A percentile compares a stretch with the other conserved stretches of the same genome.
phyloP scores from a whole-genome alignment of 805 yeast species.

The Tetrapisispora taiwanensis region DNA sequence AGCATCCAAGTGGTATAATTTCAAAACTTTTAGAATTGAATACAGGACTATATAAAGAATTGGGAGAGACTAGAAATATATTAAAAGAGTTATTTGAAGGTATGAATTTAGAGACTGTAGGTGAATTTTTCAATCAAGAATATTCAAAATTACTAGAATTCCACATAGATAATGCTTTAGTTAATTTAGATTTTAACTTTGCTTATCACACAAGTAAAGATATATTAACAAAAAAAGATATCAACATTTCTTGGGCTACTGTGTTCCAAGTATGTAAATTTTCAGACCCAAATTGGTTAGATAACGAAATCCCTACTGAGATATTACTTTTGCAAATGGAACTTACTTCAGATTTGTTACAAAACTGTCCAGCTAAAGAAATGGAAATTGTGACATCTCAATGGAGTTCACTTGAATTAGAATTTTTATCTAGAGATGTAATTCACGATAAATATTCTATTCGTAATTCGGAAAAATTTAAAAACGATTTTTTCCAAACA shows the following conservation, averaged over 20 bases:
- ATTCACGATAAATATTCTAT: slow-evolving; percentile 16
- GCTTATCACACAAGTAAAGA: slow-evolving; percentile 40
- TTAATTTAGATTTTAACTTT: slow-evolving; percentile 48
- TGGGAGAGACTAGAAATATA: slow-evolving; percentile 33
- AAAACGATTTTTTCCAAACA: neutral
- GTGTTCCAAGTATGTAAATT: slow-evolving; percentile 65
- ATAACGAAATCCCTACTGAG: slow-evolving; percentile 29
- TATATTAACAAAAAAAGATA: slow-evolving; percentile 25
- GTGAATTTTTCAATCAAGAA: neutral
- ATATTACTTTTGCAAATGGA: slow-evolving; percentile 42
- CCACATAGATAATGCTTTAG: slow-evolving; percentile 60
- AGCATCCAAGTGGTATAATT: slow-evolving; percentile 31
- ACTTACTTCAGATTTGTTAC: slow-evolving; percentile 43
- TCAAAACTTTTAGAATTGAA: slow-evolving; percentile 44
- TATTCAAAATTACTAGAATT: slow-evolving; percentile 31
- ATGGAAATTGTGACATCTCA: slow-evolving; percentile 47
- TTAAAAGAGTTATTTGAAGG: slow-evolving; percentile 35
- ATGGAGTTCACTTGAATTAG: slow-evolving; percentile 46
- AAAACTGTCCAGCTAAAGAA: slow-evolving; percentile 45
- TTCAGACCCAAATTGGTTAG: slow-evolving; percentile 37
- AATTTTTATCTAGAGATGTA: slow-evolving; percentile 27
- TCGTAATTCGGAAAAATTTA: neutral
- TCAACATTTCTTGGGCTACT: slow-evolving; percentile 48
- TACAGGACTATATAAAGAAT: slow-evolving; percentile 38
- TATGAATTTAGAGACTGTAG: slow-evolving; percentile 18